These are phyloP conservation scores for Lactuca sativa DNA, from an alignment of 129 eudicot genomes.

Conservation along the genomic window DNA sequence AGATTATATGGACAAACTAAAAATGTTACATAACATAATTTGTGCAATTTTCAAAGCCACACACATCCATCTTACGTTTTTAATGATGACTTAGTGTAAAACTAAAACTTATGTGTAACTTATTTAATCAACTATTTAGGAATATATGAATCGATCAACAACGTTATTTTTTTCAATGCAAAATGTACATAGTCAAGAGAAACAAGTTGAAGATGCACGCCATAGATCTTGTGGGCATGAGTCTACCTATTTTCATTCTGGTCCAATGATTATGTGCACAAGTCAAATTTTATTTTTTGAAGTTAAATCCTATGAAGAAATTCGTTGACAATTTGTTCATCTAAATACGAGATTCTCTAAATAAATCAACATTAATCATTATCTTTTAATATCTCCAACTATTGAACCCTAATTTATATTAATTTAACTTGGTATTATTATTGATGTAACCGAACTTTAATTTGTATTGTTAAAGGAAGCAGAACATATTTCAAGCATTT, in stretches of 20 bases:
- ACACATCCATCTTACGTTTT: background rate
- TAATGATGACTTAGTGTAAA: background rate
- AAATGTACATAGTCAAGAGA: slow-evolving; percentile 1
- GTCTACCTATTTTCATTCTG: slow-evolving; percentile 15
- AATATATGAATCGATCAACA: background rate
- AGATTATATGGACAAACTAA: too few species aligned
- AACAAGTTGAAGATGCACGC: slow-evolving; percentile 28
- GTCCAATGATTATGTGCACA: slow-evolving; percentile 13
- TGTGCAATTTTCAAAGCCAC: background rate
- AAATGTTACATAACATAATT: too few species aligned
- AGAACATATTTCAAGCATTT: background rate
- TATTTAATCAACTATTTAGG: background rate
- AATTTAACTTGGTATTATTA: too few species aligned
- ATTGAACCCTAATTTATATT: too few species aligned
- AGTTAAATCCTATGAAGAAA: background rate
- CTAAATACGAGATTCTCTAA: background rate
- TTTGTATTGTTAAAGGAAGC: too few species aligned
- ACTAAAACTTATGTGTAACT: background rate
- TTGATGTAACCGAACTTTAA: too few species aligned
- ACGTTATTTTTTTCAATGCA: background rate
- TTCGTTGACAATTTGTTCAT: background rate
- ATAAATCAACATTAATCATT: background rate
- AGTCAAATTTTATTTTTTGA: slow-evolving; percentile 16
- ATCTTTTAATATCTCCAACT: background rate
- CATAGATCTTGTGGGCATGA: slow-evolving; percentile 30